Evolutionary conservation across 441 rosid genomes (phyloP), one percentile per base, ranked within the genome.

Genomic region (Erodium texanum): DNA sequence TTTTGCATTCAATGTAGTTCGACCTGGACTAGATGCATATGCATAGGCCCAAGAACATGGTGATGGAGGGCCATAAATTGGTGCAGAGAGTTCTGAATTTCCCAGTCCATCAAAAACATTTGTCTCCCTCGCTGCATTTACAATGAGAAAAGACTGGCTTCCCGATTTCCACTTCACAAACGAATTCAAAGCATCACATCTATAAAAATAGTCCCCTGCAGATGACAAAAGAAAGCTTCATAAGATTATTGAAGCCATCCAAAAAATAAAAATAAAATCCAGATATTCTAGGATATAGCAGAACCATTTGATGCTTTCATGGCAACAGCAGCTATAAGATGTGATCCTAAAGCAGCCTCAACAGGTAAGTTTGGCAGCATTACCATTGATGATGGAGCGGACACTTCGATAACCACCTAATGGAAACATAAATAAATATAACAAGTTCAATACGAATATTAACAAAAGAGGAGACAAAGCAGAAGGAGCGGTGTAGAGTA

Each of bases 351-450:
- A 74, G 84, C 87, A 68, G 88, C 82, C 89, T 94, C 97, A 48
- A 91, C 96, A 41, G 93, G 94, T 71, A 89, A 88, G 74, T 83
- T 78, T 71, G 79, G 94, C 71, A 87, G 81, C 96, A 94, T 88
- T 71, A 81, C 80, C 94, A 94, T 78, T 52, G 86, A 81, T 29
- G 92, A 82, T 11, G 96, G 97, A 64, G 79, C 64, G 65, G 96
- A 86, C 81, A 94, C 97, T 84, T 92, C 99, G 79, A 92, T 76
- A 45, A 75, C 71, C 70, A 92, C 89, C 99, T 94, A 78, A 27
- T 66, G 29, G 54, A 71, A 66, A 45, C 11, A 32, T 22, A 70
- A 52, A 68, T 58, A 56, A 58, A 63, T 59, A 20, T 7, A 41
- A 12, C 27, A 70, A 38, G 36, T 23, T n/a, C 43, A 65, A 50